Evolutionary conservation across 768 basidiomycete species (phyloP), one percentile per base, ranked within the genome.

Genomic region (Pleurotus salmoneostramineus): DNA sequence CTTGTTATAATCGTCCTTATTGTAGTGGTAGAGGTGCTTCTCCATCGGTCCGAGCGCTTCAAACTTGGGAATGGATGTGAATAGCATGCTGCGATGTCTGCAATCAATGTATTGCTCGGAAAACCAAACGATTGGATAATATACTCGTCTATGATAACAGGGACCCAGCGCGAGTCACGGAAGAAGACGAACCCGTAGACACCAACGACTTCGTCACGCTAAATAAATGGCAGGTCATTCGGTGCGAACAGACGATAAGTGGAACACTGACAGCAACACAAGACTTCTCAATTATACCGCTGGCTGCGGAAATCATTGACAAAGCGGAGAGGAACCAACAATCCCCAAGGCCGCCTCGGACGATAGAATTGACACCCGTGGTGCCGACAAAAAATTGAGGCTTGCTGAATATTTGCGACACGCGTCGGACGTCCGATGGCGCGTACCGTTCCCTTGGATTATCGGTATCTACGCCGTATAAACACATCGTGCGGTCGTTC

Each of bases 141-240:
- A 42, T 58, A 83, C 82, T 85, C 83, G 61, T 85, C 83, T 56
- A 84, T 74, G 58, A 85, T 75, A 6, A 84, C 74, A 11, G 75
- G 71, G 10, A 78, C 77, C 82, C 83, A 84, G 31, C 70, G 68
- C 40, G 69, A 69, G 63, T 83, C 82, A 2, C 81, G 70, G 65
- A 77, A 81, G 66, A 85, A 83, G 49, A 83, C 74, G 65, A 82
- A 85, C 2, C 83, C 83, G 60, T 84, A 85, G 4, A 85, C 74
- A 2, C 82, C 82, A 32, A 82, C 77, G 61, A 75, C 57, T 63
- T 82, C 78, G 59, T 83, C 78, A 11, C 77, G 70, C 79, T 82
- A 57, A 3, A n/a, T n/a, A 6, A 58, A 47, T 7, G 52, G 35
- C 15, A 42, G 12, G 58, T 42, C 49, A 34, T 12, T 14, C n/a